These are phyloP conservation scores for Mycena olivaceomarginata DNA, from an alignment of 768 basidiomycete species.

Conservation along the genomic window DNA sequence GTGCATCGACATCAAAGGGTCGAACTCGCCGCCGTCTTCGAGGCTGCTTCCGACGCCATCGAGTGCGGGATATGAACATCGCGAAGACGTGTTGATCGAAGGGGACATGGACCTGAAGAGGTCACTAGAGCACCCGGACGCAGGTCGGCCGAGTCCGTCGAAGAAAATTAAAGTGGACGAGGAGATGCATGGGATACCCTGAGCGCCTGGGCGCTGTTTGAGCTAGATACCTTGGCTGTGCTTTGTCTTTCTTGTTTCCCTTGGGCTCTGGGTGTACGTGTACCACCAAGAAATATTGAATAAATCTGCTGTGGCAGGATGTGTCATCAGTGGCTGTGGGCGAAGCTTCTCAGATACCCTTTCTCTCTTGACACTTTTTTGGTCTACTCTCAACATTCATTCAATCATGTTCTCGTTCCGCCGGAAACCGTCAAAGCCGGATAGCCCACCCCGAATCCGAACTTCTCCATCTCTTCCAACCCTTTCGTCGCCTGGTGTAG, in stretches of 20 bases:
- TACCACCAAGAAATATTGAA: slow-evolving; percentile 13
- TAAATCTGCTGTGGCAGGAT: not conserved
- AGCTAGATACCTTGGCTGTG: slow-evolving; percentile 43
- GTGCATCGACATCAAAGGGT: slow-evolving; percentile 74
- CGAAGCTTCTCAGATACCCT: slow-evolving; percentile 37
- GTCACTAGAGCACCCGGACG: slow-evolving; percentile 72
- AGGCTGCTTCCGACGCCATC: slow-evolving; percentile 71
- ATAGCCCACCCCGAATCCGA: slow-evolving; percentile 68
- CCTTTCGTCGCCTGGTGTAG: slow-evolving; percentile 83
- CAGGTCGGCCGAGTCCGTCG: slow-evolving; percentile 63
- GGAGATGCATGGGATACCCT: slow-evolving; percentile 71
- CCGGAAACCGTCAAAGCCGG: slow-evolving; percentile 77
- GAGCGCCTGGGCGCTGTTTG: slow-evolving; percentile 57
- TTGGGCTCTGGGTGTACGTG: slow-evolving; percentile 37
- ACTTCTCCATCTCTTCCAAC: slow-evolving; percentile 90
- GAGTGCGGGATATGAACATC: slow-evolving; percentile 60
- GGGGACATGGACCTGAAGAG: slow-evolving; percentile 78
- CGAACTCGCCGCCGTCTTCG: slow-evolving; percentile 76
- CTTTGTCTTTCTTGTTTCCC: slow-evolving; percentile 37
- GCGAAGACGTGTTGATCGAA: slow-evolving; percentile 64
- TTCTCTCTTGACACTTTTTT: slow-evolving; percentile 32
- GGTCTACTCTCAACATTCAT: slow-evolving; percentile 33
- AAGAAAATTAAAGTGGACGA: slow-evolving; percentile 86
- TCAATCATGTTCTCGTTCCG: slow-evolving; percentile 84
- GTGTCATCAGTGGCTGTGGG: slow-evolving; percentile 11